Evolutionary conservation across 2,329 filamentous ascomycete genomes (phyloP).

Genomic region (Aspergillus luchuensis): DNA sequence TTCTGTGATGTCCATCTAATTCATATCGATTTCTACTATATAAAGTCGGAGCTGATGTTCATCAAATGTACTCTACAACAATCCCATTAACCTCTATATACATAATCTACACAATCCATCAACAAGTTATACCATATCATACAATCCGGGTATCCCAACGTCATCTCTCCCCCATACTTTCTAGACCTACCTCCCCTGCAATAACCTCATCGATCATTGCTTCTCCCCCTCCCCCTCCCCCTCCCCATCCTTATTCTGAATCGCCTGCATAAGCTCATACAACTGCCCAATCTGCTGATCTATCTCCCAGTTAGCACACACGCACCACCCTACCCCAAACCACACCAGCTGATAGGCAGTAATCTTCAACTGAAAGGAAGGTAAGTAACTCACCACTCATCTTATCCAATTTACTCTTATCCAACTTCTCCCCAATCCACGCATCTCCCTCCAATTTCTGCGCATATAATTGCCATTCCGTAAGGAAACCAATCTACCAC

Average conservation of each 20-base stretch:
- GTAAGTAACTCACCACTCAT: slow-evolving; percentile 71
- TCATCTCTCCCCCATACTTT: not conserved
- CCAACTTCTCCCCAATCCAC: slow-evolving; percentile 84
- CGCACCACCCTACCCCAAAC: slow-evolving; percentile 55
- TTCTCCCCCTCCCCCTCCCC: slow-evolving; percentile 9
- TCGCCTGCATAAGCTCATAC: slow-evolving; percentile 90
- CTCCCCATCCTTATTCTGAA: slow-evolving; percentile 54
- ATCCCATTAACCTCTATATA: not conserved
- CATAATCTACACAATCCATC: too few species aligned
- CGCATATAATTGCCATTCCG: slow-evolving; percentile 94
- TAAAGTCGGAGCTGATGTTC: too few species aligned
- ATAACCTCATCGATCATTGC: not conserved
- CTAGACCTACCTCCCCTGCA: too few species aligned
- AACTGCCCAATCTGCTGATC: slow-evolving; percentile 92
- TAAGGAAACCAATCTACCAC: slow-evolving; percentile 83
- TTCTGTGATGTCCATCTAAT: too few species aligned
- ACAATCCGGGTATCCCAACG: not conserved
- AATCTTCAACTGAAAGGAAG: too few species aligned
- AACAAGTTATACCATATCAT: not conserved
- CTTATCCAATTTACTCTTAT: slow-evolving; percentile 80
- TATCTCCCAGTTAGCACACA: slow-evolving; percentile 40
- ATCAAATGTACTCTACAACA: too few species aligned
- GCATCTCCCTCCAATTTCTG: slow-evolving; percentile 85
- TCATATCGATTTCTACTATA: too few species aligned
- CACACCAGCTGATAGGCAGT: too few species aligned